phyloP scores from a whole-genome alignment of 208 protist genomes.

The Trypanosoma boissoni region DNA sequence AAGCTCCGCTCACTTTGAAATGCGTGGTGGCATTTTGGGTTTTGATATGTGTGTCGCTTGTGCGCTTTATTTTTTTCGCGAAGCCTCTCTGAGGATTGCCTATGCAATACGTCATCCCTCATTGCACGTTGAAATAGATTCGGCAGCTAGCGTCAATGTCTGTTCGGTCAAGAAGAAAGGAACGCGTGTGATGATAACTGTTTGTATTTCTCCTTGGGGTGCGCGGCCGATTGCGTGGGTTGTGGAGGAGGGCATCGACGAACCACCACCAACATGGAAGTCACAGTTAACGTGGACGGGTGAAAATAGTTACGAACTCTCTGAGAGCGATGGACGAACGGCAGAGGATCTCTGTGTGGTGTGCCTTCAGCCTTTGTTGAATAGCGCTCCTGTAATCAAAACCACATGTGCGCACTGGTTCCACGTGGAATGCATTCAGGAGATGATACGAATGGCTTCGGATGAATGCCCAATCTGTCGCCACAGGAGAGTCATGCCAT shows the following conservation, averaged over 20 bases:
- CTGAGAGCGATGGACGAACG: slow-evolving; percentile 13
- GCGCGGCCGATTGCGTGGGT: slow-evolving; percentile 52
- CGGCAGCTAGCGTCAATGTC: slow-evolving; percentile 32
- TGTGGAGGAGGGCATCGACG: slow-evolving; percentile 14
- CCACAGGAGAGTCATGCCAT: slow-evolving; percentile 29
- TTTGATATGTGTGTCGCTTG: slow-evolving; percentile 74
- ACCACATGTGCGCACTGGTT: slow-evolving; percentile 65
- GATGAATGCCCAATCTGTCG: slow-evolving; percentile 65
- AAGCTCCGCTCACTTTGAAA: slow-evolving; percentile 38
- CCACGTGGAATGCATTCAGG: slow-evolving; percentile 63
- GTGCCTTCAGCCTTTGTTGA: slow-evolving; percentile 38
- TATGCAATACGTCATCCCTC: slow-evolving; percentile 22
- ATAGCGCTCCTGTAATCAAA: slow-evolving; percentile 37
- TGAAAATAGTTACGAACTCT: slow-evolving; percentile 13
- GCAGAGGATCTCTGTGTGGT: slow-evolving; percentile 41
- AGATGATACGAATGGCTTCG: slow-evolving; percentile 31
- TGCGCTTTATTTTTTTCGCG: slow-evolving; percentile 48
- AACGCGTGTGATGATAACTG: slow-evolving; percentile 17
- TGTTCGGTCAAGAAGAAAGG: slow-evolving; percentile 15
- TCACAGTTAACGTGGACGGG: slow-evolving; percentile 1
- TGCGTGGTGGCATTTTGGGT: slow-evolving; percentile 28
- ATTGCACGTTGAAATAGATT: slow-evolving; percentile 29
- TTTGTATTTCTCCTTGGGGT: slow-evolving; percentile 44
- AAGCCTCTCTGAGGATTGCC: slow-evolving; percentile 23
- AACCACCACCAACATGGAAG: slow-evolving; percentile 20